Conservation (phyloP, 495 filamentous ascomycete genomes). For the Penicillium coprophilum region DNA sequence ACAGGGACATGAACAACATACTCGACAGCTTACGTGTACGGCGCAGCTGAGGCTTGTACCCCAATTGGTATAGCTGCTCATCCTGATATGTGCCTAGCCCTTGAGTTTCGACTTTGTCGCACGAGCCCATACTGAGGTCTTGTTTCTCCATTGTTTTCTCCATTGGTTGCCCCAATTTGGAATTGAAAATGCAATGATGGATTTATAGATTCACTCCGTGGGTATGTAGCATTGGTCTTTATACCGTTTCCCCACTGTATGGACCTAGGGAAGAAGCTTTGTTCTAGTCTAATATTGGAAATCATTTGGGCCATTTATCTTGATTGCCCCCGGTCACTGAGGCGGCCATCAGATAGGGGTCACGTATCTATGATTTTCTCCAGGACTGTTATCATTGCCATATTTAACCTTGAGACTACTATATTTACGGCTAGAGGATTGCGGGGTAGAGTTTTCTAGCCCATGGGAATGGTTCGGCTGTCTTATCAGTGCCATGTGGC, state of each 20-base stretch:
- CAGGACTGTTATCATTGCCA: neutral
- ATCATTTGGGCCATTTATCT: constrained; percentile 8
- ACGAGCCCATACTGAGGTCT: constrained; percentile 4
- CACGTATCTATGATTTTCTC: neutral
- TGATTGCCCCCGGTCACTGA: neutral
- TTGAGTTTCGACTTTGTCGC: constrained; percentile 3
- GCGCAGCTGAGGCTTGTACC: constrained; percentile 27
- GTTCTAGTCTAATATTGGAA: constrained; percentile 12
- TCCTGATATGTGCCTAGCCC: constrained; percentile 9
- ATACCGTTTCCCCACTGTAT: constrained; percentile 5
- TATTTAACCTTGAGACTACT: neutral
- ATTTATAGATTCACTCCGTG: neutral
- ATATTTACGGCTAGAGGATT: neutral
- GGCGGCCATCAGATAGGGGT: neutral
- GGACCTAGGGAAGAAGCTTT: constrained; percentile 1
- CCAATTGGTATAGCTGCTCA: constrained; percentile 22
- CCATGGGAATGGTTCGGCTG: neutral
- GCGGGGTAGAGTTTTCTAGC: neutral
- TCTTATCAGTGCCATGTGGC: neutral
- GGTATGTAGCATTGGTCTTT: constrained; percentile 9
- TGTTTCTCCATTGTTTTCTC: constrained; percentile 11
- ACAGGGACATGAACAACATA: constrained; percentile 24
- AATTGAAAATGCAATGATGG: neutral
- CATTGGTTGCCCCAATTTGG: constrained; percentile 7
- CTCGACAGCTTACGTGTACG: constrained; percentile 22